Conservation (phyloP, 352 stramenopile species). For the Phytophthora constricta region DNA sequence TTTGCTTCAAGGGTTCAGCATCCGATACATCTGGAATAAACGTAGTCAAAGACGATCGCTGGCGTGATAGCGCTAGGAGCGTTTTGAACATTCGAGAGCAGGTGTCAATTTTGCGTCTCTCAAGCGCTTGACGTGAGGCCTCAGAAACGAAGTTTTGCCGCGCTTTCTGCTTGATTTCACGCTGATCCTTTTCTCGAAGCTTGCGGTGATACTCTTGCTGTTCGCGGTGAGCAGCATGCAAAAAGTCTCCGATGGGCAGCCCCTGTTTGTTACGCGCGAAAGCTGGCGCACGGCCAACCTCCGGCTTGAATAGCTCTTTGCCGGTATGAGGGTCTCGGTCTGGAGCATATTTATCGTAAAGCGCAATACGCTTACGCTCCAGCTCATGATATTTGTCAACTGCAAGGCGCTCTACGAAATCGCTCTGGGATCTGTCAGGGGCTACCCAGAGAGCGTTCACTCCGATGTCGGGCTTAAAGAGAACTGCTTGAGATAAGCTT, state of each 20-base stretch:
- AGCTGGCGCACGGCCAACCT: constrained; percentile 62
- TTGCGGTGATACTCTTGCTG: constrained; percentile 65
- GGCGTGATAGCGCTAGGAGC: constrained; percentile 29
- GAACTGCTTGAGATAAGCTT: constrained; percentile 69
- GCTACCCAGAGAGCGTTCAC: constrained; percentile 72
- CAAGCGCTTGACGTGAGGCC: constrained; percentile 60
- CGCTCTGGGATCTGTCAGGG: constrained; percentile 40
- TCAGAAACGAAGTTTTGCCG: constrained; percentile 68
- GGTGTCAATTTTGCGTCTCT: constrained; percentile 62
- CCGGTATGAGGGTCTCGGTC: constrained; percentile 68
- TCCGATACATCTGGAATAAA: not conserved
- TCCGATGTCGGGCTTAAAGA: constrained; percentile 84
- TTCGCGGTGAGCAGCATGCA: constrained; percentile 69
- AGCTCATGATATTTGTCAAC: constrained; percentile 75
- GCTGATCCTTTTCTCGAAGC: constrained; percentile 50
- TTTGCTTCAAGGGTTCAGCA: not conserved
- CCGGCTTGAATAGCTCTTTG: constrained; percentile 71
- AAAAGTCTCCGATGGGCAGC: constrained; percentile 78
- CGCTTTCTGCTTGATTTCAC: constrained; percentile 49
- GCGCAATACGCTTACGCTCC: constrained; percentile 56
- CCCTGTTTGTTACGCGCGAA: constrained; percentile 78
- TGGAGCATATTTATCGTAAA: constrained; percentile 71
- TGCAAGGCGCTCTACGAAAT: constrained; percentile 74
- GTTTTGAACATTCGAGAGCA: constrained; percentile 63
- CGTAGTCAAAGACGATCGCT: not conserved